These are phyloP conservation scores for Austroboletus novae-zelandiae DNA, from an alignment of 1,284 basidiomycete genomes.

Conservation along the genomic window DNA sequence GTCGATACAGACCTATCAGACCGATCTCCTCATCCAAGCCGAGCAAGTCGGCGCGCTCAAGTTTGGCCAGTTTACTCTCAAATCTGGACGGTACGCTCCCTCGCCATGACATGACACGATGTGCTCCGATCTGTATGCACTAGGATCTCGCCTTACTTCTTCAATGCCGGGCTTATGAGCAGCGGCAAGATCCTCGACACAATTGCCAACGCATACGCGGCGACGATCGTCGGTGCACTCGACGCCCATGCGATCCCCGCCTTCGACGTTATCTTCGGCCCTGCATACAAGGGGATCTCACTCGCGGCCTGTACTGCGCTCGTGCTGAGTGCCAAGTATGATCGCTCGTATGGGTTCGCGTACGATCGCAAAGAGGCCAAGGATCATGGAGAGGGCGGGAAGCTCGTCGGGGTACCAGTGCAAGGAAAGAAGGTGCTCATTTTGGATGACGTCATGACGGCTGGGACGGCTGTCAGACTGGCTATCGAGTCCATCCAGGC, in stretches of 20 bases:
- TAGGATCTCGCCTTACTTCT: slow-evolving; percentile 93
- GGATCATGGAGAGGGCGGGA: slow-evolving; percentile 96
- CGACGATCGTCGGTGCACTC: slow-evolving; percentile 59
- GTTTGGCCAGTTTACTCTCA: slow-evolving; percentile 89
- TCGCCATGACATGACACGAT: neutral
- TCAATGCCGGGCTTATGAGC: slow-evolving; percentile 90
- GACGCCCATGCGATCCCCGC: slow-evolving; percentile 49
- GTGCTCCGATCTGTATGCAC: neutral
- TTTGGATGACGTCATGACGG: slow-evolving; percentile 96
- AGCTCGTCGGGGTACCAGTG: slow-evolving; percentile 84
- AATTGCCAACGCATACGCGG: slow-evolving; percentile 85
- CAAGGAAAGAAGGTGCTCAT: slow-evolving; percentile 81
- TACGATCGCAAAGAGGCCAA: slow-evolving; percentile 97
- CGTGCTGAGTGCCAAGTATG: slow-evolving; percentile 67
- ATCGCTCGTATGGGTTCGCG: slow-evolving; percentile 74
- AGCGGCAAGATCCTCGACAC: slow-evolving; percentile 80
- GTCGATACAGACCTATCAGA: slow-evolving; percentile 36
- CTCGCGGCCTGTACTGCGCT: slow-evolving; percentile 88
- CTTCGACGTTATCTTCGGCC: slow-evolving; percentile 94
- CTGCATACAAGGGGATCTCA: slow-evolving; percentile 98
- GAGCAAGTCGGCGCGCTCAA: slow-evolving; percentile 69
- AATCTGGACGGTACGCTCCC: slow-evolving; percentile 81
- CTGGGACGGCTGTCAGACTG: slow-evolving; percentile 87
- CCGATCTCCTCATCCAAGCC: slow-evolving; percentile 46
- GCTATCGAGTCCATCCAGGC: slow-evolving; percentile 72